Conservation (phyloP, 2,329 filamentous ascomycete species). For the Neospermospora avenae region DNA sequence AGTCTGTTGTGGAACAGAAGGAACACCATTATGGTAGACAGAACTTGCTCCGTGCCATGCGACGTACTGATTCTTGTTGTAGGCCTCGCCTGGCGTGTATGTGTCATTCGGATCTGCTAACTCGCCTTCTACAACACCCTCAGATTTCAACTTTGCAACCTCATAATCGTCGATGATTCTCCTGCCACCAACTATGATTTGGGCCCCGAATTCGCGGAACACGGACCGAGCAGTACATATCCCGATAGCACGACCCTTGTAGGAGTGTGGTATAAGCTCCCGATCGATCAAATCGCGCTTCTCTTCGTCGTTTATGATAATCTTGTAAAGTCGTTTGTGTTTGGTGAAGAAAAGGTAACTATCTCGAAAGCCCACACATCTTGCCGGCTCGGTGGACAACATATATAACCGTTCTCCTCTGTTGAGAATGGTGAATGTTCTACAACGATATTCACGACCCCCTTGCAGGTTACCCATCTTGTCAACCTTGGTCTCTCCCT, state of each 20-base stretch:
- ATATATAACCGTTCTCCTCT: constrained; percentile 89
- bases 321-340: constrained; percentile 93
- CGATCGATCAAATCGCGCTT: constrained; percentile 95
- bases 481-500: constrained; percentile 92
- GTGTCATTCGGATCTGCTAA: constrained; percentile 88
- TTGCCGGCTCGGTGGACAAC: constrained; percentile 95
- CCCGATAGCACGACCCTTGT: constrained; percentile 96
- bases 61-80: constrained; percentile 98
- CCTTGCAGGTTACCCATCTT: constrained; percentile 79
- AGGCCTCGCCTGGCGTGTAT: constrained; percentile 73
- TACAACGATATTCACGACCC: constrained; percentile 88
- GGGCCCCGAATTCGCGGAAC: constrained; percentile 92
- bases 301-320: constrained; percentile 96
- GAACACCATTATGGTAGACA: constrained; percentile 83
- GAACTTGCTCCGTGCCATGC: constrained; percentile 97
- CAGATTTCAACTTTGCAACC: constrained; percentile 67
- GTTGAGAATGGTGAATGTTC: constrained; percentile 87
- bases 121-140: constrained; percentile 82
- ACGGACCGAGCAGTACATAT: constrained; percentile 95
- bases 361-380: constrained; percentile 95
- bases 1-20: constrained; percentile 69
- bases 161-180: constrained; percentile 89
- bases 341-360: constrained; percentile 99
- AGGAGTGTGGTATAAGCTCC: constrained; percentile 94
- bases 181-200: constrained; percentile 88